phyloP scores from a whole-genome alignment of 176 grass and related monocot genomes.

The Phyllostachys edulis region DNA sequence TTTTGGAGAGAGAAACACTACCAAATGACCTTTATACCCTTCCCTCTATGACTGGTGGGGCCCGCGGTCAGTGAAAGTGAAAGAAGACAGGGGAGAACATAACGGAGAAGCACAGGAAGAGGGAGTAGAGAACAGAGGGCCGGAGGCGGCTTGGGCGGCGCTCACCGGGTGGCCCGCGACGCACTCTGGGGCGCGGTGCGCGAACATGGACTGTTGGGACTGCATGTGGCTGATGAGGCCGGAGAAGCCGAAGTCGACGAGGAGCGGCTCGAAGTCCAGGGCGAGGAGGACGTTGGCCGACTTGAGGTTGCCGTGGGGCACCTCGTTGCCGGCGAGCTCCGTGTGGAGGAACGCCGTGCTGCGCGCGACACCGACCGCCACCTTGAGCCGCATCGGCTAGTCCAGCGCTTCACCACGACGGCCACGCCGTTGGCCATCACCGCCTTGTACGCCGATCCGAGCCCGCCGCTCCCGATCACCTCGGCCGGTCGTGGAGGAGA shows the following conservation, averaged over 20 bases:
- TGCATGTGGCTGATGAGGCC: constrained; percentile 38
- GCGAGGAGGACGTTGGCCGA: constrained; percentile 79
- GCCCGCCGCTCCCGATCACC: constrained; percentile 66
- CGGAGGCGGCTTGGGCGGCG: too few species aligned
- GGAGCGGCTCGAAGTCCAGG: constrained; percentile 78
- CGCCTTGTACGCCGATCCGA: constrained; percentile 83
- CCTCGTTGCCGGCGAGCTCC: constrained; percentile 36
- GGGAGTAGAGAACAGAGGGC: too few species aligned
- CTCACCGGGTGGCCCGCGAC: constrained; percentile 2
- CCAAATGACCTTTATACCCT: too few species aligned
- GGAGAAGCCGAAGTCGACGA: constrained; percentile 80
- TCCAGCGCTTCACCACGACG: constrained; percentile 73
- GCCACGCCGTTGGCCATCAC: constrained; percentile 62
- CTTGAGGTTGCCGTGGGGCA: constrained; percentile 93
- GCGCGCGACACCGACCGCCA: constrained; percentile 58
- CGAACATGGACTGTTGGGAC: constrained; percentile 42
- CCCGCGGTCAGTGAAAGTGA: too few species aligned
- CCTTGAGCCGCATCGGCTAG: constrained; percentile 61
- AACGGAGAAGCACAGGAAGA: too few species aligned
- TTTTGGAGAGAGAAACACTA: too few species aligned
- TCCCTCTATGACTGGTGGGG: too few species aligned
- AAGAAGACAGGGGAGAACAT: too few species aligned
- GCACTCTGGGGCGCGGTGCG: constrained; percentile 60
- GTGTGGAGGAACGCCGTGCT: constrained; percentile 61
- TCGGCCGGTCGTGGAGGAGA: too few species aligned